Evolutionary conservation across 495 filamentous ascomycete genomes (phyloP).

Genomic region (Chaetomium cochliodes): DNA sequence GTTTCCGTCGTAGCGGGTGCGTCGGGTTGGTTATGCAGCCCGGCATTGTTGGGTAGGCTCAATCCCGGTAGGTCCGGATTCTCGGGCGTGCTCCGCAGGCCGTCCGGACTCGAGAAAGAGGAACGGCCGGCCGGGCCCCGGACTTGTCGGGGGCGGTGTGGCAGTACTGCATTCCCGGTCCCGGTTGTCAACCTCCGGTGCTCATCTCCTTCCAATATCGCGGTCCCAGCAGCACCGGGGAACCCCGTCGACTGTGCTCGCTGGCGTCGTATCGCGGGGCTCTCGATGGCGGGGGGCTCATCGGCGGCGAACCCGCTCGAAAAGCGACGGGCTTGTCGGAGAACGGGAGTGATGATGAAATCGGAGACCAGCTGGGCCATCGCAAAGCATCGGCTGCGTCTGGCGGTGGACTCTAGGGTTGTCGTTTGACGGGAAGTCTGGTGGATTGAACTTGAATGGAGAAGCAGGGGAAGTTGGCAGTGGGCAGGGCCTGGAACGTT

Average conservation of each 20-base stretch:
- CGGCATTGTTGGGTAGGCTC: background rate
- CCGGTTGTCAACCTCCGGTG: conserved; percentile 1
- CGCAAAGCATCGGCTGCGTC: conserved; percentile 34
- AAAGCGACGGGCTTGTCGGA: conserved; percentile 71
- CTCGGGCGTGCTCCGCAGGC: background rate
- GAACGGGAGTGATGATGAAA: conserved; percentile 72
- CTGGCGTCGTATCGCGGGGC: conserved; percentile 25
- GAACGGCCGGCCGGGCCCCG: background rate
- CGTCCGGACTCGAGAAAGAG: background rate
- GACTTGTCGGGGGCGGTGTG: background rate
- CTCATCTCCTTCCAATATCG: conserved; percentile 28
- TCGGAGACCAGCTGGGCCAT: conserved; percentile 75
- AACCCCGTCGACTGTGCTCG: conserved; percentile 23
- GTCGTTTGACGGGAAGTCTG: background rate
- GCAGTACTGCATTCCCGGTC: background rate
- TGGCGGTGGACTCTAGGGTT: conserved; percentile 2
- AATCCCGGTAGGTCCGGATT: background rate
- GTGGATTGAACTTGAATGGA: background rate
- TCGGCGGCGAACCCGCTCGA: conserved; percentile 46
- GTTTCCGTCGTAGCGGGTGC: background rate
- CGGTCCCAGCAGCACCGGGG: conserved; percentile 12
- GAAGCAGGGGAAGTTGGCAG: background rate
- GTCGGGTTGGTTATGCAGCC: background rate
- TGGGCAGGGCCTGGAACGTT: conserved; percentile 5
- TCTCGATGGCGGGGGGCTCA: conserved; percentile 34